These are phyloP conservation scores for Curvularia sp. DNA, from an alignment of 2,329 filamentous ascomycete genomes.

Conservation along the genomic window DNA sequence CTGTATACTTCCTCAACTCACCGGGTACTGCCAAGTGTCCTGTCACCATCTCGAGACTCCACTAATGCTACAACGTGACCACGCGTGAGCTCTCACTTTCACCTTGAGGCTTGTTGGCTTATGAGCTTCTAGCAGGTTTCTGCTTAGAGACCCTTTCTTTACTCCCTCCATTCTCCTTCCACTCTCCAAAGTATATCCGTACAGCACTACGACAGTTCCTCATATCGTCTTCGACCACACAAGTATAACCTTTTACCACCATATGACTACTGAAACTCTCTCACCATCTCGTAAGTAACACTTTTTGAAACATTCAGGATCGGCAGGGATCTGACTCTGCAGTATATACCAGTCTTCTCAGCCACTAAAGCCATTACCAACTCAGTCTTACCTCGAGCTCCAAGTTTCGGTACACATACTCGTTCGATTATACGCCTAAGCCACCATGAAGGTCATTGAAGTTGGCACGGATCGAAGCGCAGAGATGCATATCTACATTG, in stretches of 20 bases:
- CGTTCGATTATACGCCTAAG: neutral
- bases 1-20: neutral
- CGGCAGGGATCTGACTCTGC: too few species aligned
- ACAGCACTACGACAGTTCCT: neutral
- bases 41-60: neutral
- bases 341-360: too few species aligned
- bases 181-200: neutral
- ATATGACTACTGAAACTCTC: neutral
- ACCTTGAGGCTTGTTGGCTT: neutral
- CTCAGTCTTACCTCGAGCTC: neutral
- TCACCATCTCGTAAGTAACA: neutral
- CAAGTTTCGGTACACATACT: neutral
- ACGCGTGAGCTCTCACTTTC: neutral
- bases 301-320: too few species aligned
- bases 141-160: too few species aligned
- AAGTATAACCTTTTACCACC: too few species aligned
- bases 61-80: too few species aligned
- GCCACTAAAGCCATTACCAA: neutral
- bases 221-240: too few species aligned
- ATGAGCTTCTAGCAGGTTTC: neutral
- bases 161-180: too few species aligned
- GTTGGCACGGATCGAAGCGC: constrained; percentile 45
- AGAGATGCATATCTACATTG: constrained; percentile 37
- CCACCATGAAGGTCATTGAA: constrained; percentile 51
- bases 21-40: too few species aligned